These are phyloP conservation scores for Flaveria linearis DNA, from an alignment of 129 eudicot species.

Conservation along the genomic window DNA sequence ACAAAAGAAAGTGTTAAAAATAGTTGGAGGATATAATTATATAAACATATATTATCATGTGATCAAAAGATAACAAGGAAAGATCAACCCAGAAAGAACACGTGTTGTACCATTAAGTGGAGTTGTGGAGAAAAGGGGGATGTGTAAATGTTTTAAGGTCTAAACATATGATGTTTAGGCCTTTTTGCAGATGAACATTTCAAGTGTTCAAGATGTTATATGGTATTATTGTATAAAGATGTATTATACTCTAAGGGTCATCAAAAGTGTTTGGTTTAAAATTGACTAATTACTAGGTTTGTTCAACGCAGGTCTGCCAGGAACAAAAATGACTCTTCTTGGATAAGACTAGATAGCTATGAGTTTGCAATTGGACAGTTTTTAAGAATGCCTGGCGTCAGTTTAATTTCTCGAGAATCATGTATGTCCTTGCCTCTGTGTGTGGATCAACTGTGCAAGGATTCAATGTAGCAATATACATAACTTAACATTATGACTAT, in stretches of 20 bases:
- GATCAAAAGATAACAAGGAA: too few species aligned
- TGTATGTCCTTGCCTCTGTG: slow-evolving; percentile 44
- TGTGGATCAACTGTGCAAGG: slow-evolving; percentile 15
- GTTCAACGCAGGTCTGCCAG: slow-evolving; percentile 40
- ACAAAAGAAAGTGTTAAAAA: too few species aligned
- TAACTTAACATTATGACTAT: not conserved
- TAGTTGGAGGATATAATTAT: too few species aligned
- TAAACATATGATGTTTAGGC: not conserved
- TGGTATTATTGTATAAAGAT: not conserved
- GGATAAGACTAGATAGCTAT: slow-evolving; percentile 37
- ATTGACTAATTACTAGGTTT: slow-evolving; percentile 22
- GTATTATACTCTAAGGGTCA: not conserved
- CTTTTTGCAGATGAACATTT: not conserved
- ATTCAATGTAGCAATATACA: not conserved
- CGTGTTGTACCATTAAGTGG: not conserved
- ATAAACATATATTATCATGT: too few species aligned
- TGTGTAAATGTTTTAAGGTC: not conserved
- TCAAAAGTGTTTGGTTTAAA: slow-evolving; percentile 16
- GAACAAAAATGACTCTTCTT: slow-evolving; percentile 20
- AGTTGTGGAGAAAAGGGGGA: not conserved
- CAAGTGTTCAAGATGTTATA: not conserved
- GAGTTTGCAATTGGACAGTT: slow-evolving; percentile 32
- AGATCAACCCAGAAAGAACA: too few species aligned
- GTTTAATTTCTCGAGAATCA: slow-evolving; percentile 68
- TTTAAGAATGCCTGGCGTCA: slow-evolving; percentile 94